Evolutionary conservation across 306 rosid genomes (phyloP).

Genomic region (Carpinus fangiana): DNA sequence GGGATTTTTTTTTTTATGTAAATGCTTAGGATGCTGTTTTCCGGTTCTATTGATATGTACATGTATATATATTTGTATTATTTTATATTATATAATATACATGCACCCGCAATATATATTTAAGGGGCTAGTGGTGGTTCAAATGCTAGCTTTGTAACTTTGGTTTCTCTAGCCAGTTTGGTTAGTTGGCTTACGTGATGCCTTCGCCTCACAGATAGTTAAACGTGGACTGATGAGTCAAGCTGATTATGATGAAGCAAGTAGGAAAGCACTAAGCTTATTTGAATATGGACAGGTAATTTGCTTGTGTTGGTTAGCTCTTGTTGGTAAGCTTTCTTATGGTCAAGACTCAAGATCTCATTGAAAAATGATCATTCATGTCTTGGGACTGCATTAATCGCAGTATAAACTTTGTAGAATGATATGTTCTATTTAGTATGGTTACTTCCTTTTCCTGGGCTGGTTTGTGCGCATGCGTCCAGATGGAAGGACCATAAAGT

Average conservation of each 20-base stretch:
- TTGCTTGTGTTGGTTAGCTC: slow-evolving; percentile 3
- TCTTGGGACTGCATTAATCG: neutral
- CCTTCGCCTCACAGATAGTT: slow-evolving; percentile 60
- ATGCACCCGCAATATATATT: no score
- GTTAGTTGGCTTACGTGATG: slow-evolving; percentile 22
- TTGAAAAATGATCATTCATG: neutral
- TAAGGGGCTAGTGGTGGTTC: neutral
- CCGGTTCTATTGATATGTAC: no score
- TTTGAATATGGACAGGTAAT: slow-evolving; percentile 92
- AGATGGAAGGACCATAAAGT: neutral
- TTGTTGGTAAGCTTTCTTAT: slow-evolving; percentile 2
- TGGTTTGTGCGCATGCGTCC: neutral
- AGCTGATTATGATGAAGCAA: slow-evolving; percentile 82
- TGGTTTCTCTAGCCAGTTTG: slow-evolving; percentile 7
- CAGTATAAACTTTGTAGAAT: neutral
- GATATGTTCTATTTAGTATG: no score
- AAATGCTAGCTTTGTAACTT: neutral
- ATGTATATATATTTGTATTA: no score
- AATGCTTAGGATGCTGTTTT: neutral
- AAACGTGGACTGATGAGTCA: slow-evolving; percentile 66
- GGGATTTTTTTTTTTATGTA: neutral
- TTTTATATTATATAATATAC: no score
- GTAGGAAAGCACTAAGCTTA: slow-evolving; percentile 69
- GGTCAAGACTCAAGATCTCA: neutral
- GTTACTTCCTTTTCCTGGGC: neutral